Conservation (phyloP, 257 asterid species). For the Petunia axillaris region DNA sequence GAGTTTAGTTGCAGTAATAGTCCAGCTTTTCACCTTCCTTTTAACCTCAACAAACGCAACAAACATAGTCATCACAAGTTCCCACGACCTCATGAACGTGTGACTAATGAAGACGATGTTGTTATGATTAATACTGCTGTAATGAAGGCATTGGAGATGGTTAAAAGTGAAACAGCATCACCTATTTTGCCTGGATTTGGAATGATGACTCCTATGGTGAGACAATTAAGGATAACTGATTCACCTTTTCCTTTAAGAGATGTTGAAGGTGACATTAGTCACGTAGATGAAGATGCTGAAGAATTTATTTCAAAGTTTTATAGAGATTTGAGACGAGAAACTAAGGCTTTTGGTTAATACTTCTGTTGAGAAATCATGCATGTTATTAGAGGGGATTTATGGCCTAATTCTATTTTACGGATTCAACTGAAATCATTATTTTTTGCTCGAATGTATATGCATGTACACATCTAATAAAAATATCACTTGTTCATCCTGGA, state of each 20-base stretch:
- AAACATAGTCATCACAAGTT: conserved; percentile 23
- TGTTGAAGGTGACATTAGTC: conserved; percentile 21
- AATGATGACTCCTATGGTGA: conserved; percentile 35
- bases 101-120: conserved; percentile 28
- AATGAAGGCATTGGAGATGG: conserved; percentile 46
- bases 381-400: too few relatives aligned
- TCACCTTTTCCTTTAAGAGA: conserved; percentile 38
- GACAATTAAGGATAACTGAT: conserved; percentile 45
- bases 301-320: conserved; percentile 9
- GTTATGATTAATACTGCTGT: conserved; percentile 33
- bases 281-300: conserved; percentile 38
- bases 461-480: too few relatives aligned
- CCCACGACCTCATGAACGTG: not conserved
- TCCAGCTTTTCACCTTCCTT: conserved; percentile 38
- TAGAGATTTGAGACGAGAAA: conserved; percentile 31
- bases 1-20: conserved; percentile 86
- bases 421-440: too few relatives aligned
- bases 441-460: too few relatives aligned
- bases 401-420: too few relatives aligned
- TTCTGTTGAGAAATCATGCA: too few relatives aligned
- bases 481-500: too few relatives aligned
- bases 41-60: conserved; percentile 36
- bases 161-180: conserved; percentile 43
- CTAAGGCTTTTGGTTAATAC: too few relatives aligned
- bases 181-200: conserved; percentile 48